Evolutionary conservation across 768 basidiomycete genomes (phyloP), one percentile per base, ranked within the genome.

Genomic region (Lactifluus echinatus): DNA sequence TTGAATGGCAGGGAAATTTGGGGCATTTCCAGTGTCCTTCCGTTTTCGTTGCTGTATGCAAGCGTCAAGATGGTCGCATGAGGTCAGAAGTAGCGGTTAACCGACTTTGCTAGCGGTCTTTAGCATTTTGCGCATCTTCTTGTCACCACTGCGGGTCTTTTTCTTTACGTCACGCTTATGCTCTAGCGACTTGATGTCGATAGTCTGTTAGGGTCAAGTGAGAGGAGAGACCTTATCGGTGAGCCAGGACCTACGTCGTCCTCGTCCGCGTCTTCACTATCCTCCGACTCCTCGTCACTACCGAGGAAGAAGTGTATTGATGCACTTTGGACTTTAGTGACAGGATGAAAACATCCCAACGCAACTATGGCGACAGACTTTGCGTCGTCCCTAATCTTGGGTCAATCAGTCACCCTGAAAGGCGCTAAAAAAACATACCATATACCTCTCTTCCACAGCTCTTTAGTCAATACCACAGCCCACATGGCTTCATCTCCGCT

Each of bases 301-400:
- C 91, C 91, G n/a, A 99, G 81, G 76, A 98, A 99, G 75, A 97
- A 99, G 72, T 97, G 93, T 15, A 94, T 72, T 1, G 93, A 90
- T 2, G 93, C 93, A 59, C 83, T 91, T 69, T 97, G 94, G 0
- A 98, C 96, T 71, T 98, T 98, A 52, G 85, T 77, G 39, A 86
- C 81, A 23, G 96, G 93, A 69, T 99, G 95, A 68, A 93, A 89
- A 70, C 93, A 95, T 6, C 91, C 95, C 39, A 91, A 76, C 0
- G 91, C 83, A 63, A 95, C 79, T 67, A 99, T 94, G 7, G 94
- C 84, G 14, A 98, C 93, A 1, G 93, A 80, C 73, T 97, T 97
- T 2, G 85, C 80, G 67, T 97, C 95, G 50, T 81, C 83, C 92
- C 89, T 90, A 61, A 15, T 33, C 21, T 42, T 14, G 49, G 24